A percentile compares a stretch with the other conserved stretches of the same genome.
These are phyloP conservation scores for Metarhizium album DNA, from an alignment of 2,329 filamentous ascomycete species.

Conservation along the genomic window DNA sequence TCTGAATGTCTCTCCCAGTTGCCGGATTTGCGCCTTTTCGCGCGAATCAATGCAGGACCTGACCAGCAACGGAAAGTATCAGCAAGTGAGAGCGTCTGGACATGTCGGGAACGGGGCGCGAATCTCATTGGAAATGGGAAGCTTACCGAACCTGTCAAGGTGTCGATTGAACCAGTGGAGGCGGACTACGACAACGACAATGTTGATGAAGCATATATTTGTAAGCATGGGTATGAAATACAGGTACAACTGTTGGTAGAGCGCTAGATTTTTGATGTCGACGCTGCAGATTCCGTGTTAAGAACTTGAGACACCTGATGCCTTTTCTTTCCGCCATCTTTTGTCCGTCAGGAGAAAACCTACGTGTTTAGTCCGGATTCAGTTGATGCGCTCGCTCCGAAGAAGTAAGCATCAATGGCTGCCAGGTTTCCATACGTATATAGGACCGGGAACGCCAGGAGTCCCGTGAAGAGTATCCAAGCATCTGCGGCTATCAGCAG, in stretches of 20 bases:
- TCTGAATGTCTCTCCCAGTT: background rate
- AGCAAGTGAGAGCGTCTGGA: background rate
- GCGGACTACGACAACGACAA: slow-evolving; percentile 34
- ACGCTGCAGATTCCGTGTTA: slow-evolving; percentile 21
- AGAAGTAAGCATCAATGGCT: slow-evolving; percentile 38
- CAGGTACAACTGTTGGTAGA: slow-evolving; percentile 40
- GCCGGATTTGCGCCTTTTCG: background rate
- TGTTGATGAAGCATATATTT: slow-evolving; percentile 39
- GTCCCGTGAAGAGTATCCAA: background rate
- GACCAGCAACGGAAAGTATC: background rate
- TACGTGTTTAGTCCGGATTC: slow-evolving; percentile 41
- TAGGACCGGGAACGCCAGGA: slow-evolving; percentile 5
- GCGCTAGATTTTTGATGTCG: slow-evolving; percentile 36
- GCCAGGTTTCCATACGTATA: background rate
- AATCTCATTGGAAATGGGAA: background rate
- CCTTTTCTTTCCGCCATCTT: background rate
- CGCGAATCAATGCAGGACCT: background rate
- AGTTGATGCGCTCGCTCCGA: slow-evolving; percentile 38
- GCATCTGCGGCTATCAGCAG: background rate
- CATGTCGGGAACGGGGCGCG: background rate
- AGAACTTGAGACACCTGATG: background rate
- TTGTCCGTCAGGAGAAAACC: slow-evolving; percentile 7
- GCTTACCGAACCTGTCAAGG: slow-evolving; percentile 26
- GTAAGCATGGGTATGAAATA: slow-evolving; percentile 39
- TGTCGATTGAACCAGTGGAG: slow-evolving; percentile 37